Percentiles rank a stretch among this genome's conserved stretches.
Evolutionary conservation across 106 monocot genomes (phyloP).

Genomic region (Triglochin maritima): DNA sequence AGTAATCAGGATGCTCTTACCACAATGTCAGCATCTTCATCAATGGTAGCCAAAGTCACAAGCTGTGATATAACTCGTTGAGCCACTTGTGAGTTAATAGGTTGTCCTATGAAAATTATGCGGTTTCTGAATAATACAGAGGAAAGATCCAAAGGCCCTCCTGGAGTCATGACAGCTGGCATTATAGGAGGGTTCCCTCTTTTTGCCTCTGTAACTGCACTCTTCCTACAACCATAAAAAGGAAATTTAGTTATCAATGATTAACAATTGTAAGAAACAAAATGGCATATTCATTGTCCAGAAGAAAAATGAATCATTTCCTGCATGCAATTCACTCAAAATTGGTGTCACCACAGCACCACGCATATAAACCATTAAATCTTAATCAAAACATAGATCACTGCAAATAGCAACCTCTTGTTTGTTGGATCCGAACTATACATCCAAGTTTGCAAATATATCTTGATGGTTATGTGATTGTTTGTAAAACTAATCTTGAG

Average conservation of each 20-base stretch:
- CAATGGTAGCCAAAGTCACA: conserved; percentile 78
- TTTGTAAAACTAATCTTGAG: too few species aligned
- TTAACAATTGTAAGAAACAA: background rate
- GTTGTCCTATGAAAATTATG: conserved; percentile 89
- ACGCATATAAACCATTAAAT: background rate
- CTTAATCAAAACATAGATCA: background rate
- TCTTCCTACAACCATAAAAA: conserved; percentile 21
- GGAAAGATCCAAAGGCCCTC: conserved; percentile 76
- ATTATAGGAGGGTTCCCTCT: conserved; percentile 81
- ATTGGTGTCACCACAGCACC: background rate
- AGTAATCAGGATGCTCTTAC: conserved; percentile 14
- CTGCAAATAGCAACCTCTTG: background rate
- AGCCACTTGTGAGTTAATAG: conserved; percentile 79
- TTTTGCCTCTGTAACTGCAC: conserved; percentile 39
- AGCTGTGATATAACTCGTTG: conserved; percentile 95
- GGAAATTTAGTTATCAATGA: background rate
- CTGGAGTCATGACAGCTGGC: conserved; percentile 83
- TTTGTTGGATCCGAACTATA: too few species aligned
- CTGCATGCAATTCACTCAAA: too few species aligned
- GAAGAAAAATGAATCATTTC: background rate
- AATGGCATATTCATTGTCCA: background rate
- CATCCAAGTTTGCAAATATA: too few species aligned
- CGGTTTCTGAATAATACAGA: conserved; percentile 87
- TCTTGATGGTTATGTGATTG: too few species aligned
- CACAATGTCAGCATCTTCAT: conserved; percentile 86